Conservation (phyloP, 2,329 filamentous ascomycete genomes). For the Ceratocystis diversiconidia region DNA sequence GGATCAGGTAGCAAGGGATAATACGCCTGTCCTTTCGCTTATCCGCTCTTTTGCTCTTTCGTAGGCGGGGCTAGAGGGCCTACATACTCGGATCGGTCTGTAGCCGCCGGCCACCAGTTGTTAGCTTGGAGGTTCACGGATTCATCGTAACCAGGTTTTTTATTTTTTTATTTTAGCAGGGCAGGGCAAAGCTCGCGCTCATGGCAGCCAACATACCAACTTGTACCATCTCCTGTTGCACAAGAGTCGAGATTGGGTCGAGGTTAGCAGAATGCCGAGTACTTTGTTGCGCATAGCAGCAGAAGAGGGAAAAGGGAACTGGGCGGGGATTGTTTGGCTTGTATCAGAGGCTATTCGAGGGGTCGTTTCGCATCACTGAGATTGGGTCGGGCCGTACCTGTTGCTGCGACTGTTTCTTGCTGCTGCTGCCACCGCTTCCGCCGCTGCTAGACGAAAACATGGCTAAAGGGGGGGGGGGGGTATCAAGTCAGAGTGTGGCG, state of each 20-base stretch:
- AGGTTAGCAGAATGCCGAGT: background rate
- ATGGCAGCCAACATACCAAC: slow-evolving; percentile 53
- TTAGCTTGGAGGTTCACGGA: slow-evolving; percentile 10
- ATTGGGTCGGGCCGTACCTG: slow-evolving; percentile 42
- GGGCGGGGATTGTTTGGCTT: background rate
- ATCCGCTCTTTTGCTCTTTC: too few relatives aligned
- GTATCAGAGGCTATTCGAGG: background rate
- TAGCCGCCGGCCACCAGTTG: background rate
- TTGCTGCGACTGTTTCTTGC: slow-evolving; percentile 50
- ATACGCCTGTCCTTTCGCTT: too few relatives aligned
- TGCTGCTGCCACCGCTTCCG: slow-evolving; percentile 40
- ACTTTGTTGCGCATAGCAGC: background rate
- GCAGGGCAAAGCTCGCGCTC: background rate
- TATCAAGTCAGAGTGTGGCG: background rate
- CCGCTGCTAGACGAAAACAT: slow-evolving; percentile 51
- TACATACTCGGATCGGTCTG: slow-evolving; percentile 51
- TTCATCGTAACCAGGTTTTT: too few relatives aligned
- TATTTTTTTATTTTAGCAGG: background rate
- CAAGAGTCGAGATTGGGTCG: background rate
- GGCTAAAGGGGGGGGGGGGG: slow-evolving; percentile 20
- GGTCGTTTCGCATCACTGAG: background rate
- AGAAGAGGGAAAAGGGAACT: background rate
- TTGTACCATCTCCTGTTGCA: slow-evolving; percentile 89
- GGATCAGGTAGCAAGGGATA: too few relatives aligned
- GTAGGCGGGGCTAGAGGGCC: background rate